Evolutionary conservation across 768 basidiomycete genomes (phyloP), one percentile per base, ranked within the genome.

Genomic region (Trametopsis cervina): DNA sequence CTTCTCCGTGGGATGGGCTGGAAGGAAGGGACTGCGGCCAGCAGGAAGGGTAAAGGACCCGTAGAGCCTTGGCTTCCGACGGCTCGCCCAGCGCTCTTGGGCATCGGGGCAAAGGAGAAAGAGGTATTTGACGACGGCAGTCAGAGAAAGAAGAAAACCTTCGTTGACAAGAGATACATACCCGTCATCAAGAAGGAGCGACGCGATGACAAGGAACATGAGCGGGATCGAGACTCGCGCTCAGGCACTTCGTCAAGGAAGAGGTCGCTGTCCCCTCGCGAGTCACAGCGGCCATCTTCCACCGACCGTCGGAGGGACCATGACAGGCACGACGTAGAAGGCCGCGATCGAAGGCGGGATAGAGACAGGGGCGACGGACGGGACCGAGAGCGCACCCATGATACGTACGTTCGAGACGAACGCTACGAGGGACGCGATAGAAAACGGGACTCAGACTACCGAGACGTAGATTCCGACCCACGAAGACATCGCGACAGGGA

Each of bases 1-100:
- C 76, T 98, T 57, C 72, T 96, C 3, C 78, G 93, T 39, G 95
- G 95, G 0, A 98, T 98, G 96, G 94, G 94, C 2, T 97, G 92
- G 92, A 88, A 88, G 51, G 82, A 87, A 27, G 86, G 88, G 0
- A 76, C 76, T 3, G 80, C 83, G 3, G 89, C 88, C 2, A 74
- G 81, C 20, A 72, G 77, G 38, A 81, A 55, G 47, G 65, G 65
- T 44, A 70, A 78, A 51, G 86, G 81, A 2, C 62, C 81, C 13
- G 73, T 79, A 2, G 80, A 91, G 56, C 85, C 93, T 1, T 93
- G 90, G 62, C 66, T 94, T 0, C 96, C 96, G 0, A 69, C 75
- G 46, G 71, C 87, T 2, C 76, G 96, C 13, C 93, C 95, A 0
- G 83, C 92, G 0, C 66, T 98, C 11, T 68, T 98, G 9, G 96